A percentile compares a stretch with the other conserved stretches of the same genome.
phyloP scores from a whole-genome alignment of 2,329 filamentous ascomycete genomes.

The Mariannaea elegans region DNA sequence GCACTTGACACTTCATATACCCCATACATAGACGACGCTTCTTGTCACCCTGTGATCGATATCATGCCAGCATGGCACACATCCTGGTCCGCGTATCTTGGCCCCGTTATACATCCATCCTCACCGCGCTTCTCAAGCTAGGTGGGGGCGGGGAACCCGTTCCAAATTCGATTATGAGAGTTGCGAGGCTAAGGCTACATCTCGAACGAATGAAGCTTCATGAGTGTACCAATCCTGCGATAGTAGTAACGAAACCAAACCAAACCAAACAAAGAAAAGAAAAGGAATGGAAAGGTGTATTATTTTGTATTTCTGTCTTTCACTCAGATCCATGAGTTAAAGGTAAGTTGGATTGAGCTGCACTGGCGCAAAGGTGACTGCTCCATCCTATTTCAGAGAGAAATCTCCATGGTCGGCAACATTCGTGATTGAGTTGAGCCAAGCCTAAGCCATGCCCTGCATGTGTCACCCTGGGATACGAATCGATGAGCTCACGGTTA shows the following conservation, averaged over 20 bases:
- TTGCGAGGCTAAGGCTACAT: neutral
- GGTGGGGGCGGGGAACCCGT: neutral
- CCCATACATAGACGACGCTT: neutral
- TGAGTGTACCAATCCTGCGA: no score
- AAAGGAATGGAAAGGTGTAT: no score
- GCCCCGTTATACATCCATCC: neutral
- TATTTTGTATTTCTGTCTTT: no score
- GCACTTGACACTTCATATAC: neutral
- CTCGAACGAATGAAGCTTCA: neutral
- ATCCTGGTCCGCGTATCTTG: neutral
- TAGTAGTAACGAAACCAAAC: no score
- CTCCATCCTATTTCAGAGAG: no score
- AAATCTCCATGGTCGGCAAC: no score
- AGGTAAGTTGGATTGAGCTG: no score
- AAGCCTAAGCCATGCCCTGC: neutral
- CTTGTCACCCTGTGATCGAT: neutral
- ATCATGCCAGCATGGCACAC: neutral
- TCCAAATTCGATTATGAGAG: neutral
- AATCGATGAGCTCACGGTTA: neutral
- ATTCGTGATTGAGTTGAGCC: no score
- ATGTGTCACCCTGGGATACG: neutral
- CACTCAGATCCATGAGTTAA: no score
- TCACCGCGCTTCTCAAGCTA: slow-evolving; percentile 5
- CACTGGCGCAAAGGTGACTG: no score
- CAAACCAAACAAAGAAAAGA: no score